Evolutionary conservation across 1,284 basidiomycete genomes (phyloP), one percentile per base, ranked within the genome.

Genomic region (Papiliotrema flavescens): DNA sequence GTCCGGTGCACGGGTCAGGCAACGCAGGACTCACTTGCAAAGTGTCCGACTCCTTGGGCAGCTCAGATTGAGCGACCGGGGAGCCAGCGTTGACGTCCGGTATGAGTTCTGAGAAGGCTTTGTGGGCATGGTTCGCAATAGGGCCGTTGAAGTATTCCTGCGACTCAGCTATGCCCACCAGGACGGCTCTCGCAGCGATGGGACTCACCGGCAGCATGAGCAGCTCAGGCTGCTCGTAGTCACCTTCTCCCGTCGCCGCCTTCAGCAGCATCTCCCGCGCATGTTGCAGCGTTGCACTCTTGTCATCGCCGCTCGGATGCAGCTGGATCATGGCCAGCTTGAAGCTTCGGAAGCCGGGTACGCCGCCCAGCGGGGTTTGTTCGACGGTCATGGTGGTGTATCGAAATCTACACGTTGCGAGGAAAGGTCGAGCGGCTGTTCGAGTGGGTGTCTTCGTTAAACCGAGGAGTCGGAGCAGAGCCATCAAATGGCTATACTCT

Each of bases 141-240:
- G 60, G 60, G 8, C 54, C 56, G 42, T 61, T 61, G 57, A 61
- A 61, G 46, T 56, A 56, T 37, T 61, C 60, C 60, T 61, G 28
- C 19, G 3, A 26, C 11, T 3, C 3, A 22, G 9, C 14, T 14
- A 35, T 3, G 14, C 20, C 15, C 32, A 19, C 14, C 36, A 14
- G 2, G 17, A 20, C 15, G 24, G 36, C 22, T 40, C 39, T 32
- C 35, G 2, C 5, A 14, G 2, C 28, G 17, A 19, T 20, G 2
- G 7, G 17, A 17, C 56, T 55, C 20, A 61, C 59, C 2, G 59
- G 59, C 7, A 61, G 50, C 53, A 61, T 54, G 40, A 61, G 48
- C 23, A 61, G 17, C 23, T 55, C 50, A n/a, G 51, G 36, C 32
- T 46, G 40, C 1, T 37, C 41, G 22, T 11, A 28, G 14, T 28